Base-by-base conservation (phyloP, 495 filamentous ascomycete species). In the Hyphodiscus hymeniophilus region DNA sequence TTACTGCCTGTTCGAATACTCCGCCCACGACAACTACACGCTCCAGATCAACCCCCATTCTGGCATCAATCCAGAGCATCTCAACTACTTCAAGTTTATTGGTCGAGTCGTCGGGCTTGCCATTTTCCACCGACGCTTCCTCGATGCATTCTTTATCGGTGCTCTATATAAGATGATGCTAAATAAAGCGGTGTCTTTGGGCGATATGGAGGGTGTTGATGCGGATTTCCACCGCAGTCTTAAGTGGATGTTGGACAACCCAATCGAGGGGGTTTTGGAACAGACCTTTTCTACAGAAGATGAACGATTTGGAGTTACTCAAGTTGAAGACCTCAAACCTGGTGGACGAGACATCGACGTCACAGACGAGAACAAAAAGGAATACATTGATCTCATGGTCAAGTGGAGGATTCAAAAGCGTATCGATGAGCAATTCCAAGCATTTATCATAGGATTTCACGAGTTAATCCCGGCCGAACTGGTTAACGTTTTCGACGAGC, bases 21-120 rank as follows among this genome's bases (percentile, higher is more conserved):
- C 92, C 52, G 92, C 92, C 23, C 92, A 99, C 71, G 92, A 99
- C 79, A 99, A 99, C 71, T 99, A 99, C 71, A 99, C 92, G 45
- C 82, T 99, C 48, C 92, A 99, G 69, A 99, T 99, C 72, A 99
- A 99, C 70, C 92, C 92, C 48, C 92, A 99, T 63, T 99, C 92
- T 49, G 92, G 92, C 53, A 96, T 99, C 66, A 99, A 99, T 68
- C 94, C 92, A 6, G 92, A 99, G 68, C 92, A 99, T 77, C 73
- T 99, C 56, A 95, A 95, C 60, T 99, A 95, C 68, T 99, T 99
- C 77, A 99, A 95, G 69, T 99, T 99, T 70, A 99, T 99, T 61
- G 92, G 92, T 34, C 87, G 92, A 44, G 94, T 99, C 33, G 94
- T 99, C 50, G 92, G 92, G 42, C 68, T 99, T 51, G 92, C 92